Evolutionary conservation across 495 filamentous ascomycete genomes (phyloP).

Genomic region (Penicillium ucsense): DNA sequence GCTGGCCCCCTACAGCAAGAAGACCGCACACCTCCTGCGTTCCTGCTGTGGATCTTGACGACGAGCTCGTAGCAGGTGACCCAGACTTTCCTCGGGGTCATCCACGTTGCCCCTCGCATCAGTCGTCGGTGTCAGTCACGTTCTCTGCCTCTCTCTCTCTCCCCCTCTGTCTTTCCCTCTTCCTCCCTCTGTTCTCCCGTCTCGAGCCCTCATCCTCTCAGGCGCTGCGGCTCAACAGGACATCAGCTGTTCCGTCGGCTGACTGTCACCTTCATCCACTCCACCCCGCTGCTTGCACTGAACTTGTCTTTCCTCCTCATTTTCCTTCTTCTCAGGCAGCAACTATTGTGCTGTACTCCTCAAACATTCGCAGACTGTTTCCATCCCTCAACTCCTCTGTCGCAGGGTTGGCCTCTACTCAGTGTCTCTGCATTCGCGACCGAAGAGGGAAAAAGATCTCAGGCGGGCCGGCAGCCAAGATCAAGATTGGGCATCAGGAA

Average conservation of each 20-base stretch:
- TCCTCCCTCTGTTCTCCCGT: no score
- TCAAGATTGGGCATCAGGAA: constrained; percentile 16
- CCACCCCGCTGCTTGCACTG: neutral
- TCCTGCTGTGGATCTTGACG: neutral
- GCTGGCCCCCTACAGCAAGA: no score
- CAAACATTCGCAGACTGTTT: neutral
- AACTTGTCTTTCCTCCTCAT: constrained; percentile 2
- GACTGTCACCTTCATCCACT: constrained; percentile 16
- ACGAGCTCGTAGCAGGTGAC: neutral
- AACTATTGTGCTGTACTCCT: neutral
- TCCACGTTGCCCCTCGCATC: neutral
- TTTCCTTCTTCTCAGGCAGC: neutral
- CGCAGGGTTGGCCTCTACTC: no score
- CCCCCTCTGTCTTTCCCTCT: no score
- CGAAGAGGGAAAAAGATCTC: neutral
- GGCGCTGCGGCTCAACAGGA: neutral
- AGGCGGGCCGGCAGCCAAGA: neutral
- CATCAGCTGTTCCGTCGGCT: constrained; percentile 21
- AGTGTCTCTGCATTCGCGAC: neutral
- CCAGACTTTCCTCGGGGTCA: neutral
- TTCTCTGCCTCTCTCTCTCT: no score
- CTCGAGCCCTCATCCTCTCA: no score
- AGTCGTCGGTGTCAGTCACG: constrained; percentile 12
- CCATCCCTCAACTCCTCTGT: neutral
- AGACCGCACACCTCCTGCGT: no score